Conservation (phyloP, 495 filamentous ascomycete genomes). For the Penicillium paxilli region DNA sequence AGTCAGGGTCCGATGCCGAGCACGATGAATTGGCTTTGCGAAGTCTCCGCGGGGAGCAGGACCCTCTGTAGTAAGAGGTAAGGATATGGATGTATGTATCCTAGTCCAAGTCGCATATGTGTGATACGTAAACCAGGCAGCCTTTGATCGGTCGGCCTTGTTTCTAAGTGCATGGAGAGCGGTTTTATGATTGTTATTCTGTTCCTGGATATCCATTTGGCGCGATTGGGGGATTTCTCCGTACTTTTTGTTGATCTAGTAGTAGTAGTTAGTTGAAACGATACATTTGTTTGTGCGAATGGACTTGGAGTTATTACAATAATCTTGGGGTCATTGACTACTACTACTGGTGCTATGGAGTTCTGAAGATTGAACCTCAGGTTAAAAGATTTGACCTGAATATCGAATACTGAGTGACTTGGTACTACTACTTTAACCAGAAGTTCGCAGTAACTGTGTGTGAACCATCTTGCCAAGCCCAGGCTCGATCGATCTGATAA, state of each 20-base stretch:
- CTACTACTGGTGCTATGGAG: no score
- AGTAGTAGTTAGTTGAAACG: no score
- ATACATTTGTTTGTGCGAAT: no score
- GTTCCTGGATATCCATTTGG: neutral
- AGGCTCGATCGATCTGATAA: neutral
- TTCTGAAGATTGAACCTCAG: no score
- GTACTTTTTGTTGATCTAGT: no score
- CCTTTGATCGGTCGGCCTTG: neutral
- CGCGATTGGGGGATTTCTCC: neutral
- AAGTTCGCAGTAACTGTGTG: no score
- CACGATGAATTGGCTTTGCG: slow-evolving; percentile 43
- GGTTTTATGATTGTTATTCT: neutral
- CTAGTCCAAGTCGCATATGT: slow-evolving; percentile 7
- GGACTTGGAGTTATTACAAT: no score
- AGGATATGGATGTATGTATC: neutral
- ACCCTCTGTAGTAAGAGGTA: slow-evolving; percentile 22
- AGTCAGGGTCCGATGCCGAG: slow-evolving; percentile 26
- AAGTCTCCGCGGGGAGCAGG: slow-evolving; percentile 52
- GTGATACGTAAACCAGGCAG: neutral
- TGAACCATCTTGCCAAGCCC: no score
- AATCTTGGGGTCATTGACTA: no score
- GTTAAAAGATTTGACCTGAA: no score
- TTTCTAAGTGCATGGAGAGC: neutral
- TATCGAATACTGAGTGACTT: no score
- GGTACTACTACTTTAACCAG: no score